Conservation (phyloP, 768 basidiomycete species). For the Termitomyces eurrhizus region DNA sequence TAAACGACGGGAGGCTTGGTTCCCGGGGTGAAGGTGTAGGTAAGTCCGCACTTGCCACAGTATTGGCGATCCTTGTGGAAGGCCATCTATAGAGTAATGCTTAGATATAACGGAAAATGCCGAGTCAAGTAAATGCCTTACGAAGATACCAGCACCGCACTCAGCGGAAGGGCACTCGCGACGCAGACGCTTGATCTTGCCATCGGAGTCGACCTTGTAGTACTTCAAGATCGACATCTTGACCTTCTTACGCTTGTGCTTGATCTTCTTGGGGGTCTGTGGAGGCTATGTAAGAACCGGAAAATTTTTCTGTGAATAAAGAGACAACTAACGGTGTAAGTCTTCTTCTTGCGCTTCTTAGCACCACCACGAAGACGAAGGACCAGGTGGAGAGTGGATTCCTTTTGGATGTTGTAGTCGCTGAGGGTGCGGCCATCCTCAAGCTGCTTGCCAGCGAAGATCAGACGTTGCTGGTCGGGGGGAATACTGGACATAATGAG, state of each 20-base stretch:
- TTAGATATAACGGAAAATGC: slow-evolving; percentile 14
- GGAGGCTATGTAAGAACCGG: slow-evolving; percentile 1
- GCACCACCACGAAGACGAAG: slow-evolving; percentile 98
- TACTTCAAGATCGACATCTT: slow-evolving; percentile 99
- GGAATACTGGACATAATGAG: slow-evolving; percentile 53
- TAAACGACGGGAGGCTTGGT: slow-evolving; percentile 74
- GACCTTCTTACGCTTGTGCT: slow-evolving; percentile 99
- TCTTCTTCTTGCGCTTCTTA: slow-evolving; percentile 99
- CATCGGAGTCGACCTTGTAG: slow-evolving; percentile 99
- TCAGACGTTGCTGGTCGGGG: slow-evolving; percentile 94
- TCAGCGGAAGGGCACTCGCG: slow-evolving; percentile 90
- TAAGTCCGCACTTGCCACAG: slow-evolving; percentile 92
- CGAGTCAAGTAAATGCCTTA: slow-evolving; percentile 33
- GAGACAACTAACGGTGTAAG: slow-evolving; percentile 74
- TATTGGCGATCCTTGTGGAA: slow-evolving; percentile 98
- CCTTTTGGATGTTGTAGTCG: slow-evolving; percentile 99
- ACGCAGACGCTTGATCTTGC: slow-evolving; percentile 98
- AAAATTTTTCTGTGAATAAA: neutral
- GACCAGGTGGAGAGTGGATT: slow-evolving; percentile 96
- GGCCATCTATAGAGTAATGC: slow-evolving; percentile 67
- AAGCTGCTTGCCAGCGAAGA: slow-evolving; percentile 99
- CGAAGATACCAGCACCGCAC: slow-evolving; percentile 84
- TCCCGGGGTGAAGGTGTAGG: slow-evolving; percentile 80
- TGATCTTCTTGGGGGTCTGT: slow-evolving; percentile 98
- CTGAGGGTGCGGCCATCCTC: slow-evolving; percentile 96